Conservation (phyloP, 495 filamentous ascomycete genomes). For the Rhypophila decipiens region DNA sequence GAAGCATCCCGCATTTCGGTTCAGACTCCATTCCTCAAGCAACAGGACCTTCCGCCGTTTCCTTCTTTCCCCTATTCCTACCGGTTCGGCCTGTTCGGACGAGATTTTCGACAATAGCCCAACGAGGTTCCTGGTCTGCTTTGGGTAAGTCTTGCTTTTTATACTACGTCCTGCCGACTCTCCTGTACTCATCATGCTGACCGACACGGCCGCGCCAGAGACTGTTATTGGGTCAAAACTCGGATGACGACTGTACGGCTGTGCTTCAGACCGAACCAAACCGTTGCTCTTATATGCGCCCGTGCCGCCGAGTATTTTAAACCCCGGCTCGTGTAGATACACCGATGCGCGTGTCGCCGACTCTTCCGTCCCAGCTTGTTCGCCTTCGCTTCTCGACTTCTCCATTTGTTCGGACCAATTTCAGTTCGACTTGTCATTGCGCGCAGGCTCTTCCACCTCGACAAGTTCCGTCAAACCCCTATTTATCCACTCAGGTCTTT, state of each 20-base stretch:
- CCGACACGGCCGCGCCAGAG: neutral
- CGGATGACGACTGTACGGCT: neutral
- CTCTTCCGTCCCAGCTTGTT: conserved; percentile 1
- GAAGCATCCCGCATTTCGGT: too few species aligned
- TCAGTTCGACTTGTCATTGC: neutral
- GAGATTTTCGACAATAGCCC: too few species aligned
- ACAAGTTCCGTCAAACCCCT: too few species aligned
- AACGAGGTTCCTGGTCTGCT: too few species aligned
- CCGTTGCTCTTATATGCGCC: neutral
- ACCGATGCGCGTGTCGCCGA: conserved; percentile 11
- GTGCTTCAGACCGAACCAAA: neutral
- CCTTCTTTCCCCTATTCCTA: too few species aligned
- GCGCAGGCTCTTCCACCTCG: neutral
- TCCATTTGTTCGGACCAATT: neutral
- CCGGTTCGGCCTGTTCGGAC: too few species aligned
- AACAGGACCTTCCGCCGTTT: too few species aligned
- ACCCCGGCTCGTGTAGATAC: conserved; percentile 1
- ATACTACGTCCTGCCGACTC: too few species aligned
- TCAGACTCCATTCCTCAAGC: too few species aligned
- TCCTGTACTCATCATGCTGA: too few species aligned
- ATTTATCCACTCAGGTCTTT: too few species aligned
- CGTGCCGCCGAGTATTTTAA: neutral
- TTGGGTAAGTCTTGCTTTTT: too few species aligned
- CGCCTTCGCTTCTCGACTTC: conserved; percentile 9
- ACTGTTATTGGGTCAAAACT: neutral